Conservation (phyloP, 371 early-diverging fungal genomes). For the Mucor sp. region DNA sequence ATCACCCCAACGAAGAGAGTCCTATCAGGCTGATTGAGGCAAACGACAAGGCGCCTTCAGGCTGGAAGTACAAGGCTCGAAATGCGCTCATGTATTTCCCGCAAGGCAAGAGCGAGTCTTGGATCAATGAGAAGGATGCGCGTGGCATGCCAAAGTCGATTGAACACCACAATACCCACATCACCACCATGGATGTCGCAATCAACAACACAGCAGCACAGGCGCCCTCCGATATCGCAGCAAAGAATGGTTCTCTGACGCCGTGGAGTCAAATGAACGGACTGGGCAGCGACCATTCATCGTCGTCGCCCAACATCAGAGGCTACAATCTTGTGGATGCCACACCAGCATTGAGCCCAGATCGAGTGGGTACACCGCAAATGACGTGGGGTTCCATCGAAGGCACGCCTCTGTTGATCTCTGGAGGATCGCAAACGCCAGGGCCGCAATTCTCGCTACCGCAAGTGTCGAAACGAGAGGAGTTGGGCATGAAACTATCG, state of each 20-base stretch:
- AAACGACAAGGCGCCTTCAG: slow-evolving; percentile 33
- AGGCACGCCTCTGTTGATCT: slow-evolving; percentile 63
- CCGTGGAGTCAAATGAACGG: slow-evolving; percentile 33
- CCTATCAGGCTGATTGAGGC: slow-evolving; percentile 23
- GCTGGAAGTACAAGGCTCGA: slow-evolving; percentile 63
- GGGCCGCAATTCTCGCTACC: slow-evolving; percentile 66
- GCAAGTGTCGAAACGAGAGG: slow-evolving; percentile 65
- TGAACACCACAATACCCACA: slow-evolving; percentile 54
- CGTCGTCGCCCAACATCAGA: slow-evolving; percentile 46
- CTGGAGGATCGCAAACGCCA: slow-evolving; percentile 47
- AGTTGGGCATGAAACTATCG: slow-evolving; percentile 63
- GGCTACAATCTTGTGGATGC: slow-evolving; percentile 70
- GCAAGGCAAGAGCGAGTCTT: slow-evolving; percentile 43
- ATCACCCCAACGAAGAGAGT: slow-evolving; percentile 15
- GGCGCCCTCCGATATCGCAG: slow-evolving; percentile 32
- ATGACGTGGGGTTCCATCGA: slow-evolving; percentile 88
- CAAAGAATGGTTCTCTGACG: slow-evolving; percentile 27
- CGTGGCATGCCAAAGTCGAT: slow-evolving; percentile 60
- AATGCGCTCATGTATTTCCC: slow-evolving; percentile 72
- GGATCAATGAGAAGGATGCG: slow-evolving; percentile 36
- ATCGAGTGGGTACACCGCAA: slow-evolving; percentile 50
- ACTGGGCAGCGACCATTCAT: not conserved
- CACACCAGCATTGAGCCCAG: slow-evolving; percentile 69
- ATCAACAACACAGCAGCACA: not conserved
- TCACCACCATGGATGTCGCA: slow-evolving; percentile 16